phyloP scores from a whole-genome alignment of 2,329 filamentous ascomycete species.

The Fusarium tjaetaba region DNA sequence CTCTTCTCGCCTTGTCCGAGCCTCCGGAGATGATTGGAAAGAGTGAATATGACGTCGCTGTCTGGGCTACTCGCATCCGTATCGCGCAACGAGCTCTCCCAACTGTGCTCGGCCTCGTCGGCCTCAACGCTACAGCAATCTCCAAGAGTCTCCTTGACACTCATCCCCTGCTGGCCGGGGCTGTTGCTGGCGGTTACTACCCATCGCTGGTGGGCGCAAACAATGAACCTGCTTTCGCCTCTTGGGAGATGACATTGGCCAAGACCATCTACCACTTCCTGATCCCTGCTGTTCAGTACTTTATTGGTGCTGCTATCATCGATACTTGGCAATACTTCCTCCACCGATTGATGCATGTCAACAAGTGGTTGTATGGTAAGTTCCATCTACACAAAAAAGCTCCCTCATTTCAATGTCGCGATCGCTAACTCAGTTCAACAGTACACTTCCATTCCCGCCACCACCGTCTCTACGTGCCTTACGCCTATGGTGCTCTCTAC shows the following conservation, averaged over 20 bases:
- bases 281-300: slow-evolving; percentile 82
- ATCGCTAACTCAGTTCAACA: slow-evolving; percentile 48
- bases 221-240: slow-evolving; percentile 77
- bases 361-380: slow-evolving; percentile 96
- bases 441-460: slow-evolving; percentile 93
- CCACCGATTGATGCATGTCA: slow-evolving; percentile 96
- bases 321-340: slow-evolving; percentile 99
- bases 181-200: slow-evolving; percentile 83
- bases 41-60: slow-evolving; percentile 85
- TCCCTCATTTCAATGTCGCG: neutral
- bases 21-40: slow-evolving; percentile 77
- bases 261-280: slow-evolving; percentile 81
- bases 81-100: slow-evolving; percentile 83
- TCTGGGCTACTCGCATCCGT: slow-evolving; percentile 87
- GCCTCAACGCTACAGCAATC: slow-evolving; percentile 78
- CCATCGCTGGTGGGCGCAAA: slow-evolving; percentile 72
- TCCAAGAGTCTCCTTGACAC: slow-evolving; percentile 78
- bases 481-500: slow-evolving; percentile 96
- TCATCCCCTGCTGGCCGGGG: slow-evolving; percentile 79
- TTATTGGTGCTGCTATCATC: slow-evolving; percentile 77
- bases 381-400: slow-evolving; percentile 33
- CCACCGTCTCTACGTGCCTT: slow-evolving; percentile 96
- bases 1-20: slow-evolving; percentile 76
- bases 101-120: slow-evolving; percentile 73
- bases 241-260: slow-evolving; percentile 82